Evolutionary conservation across 257 asterid genomes (phyloP).

Genomic region (Coffea eugenioides): DNA sequence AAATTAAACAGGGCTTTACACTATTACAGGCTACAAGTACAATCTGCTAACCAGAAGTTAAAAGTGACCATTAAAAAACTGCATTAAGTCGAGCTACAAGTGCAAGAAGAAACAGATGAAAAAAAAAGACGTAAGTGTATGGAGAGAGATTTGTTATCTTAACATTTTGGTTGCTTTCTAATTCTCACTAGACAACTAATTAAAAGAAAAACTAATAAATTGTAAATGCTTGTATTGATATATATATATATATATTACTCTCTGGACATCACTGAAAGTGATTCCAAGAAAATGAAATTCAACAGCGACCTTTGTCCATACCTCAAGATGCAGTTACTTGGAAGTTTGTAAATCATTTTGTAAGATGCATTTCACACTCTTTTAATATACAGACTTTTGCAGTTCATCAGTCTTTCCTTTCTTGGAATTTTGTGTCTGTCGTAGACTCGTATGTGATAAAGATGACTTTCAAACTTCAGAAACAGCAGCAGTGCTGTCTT

Average conservation of each 20-base stretch:
- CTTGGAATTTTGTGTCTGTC: too few species aligned
- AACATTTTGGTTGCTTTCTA: not conserved
- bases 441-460: too few species aligned
- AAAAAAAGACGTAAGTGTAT: not conserved
- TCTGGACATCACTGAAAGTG: not conserved
- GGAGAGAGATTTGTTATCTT: not conserved
- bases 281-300: not conserved
- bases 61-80: not conserved
- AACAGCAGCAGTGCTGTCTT: too few species aligned
- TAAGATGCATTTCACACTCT: not conserved
- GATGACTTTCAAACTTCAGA: too few species aligned
- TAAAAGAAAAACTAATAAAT: not conserved
- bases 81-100: not conserved
- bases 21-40: not conserved
- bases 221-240: not conserved
- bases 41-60: not conserved
- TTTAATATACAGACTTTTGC: too few species aligned
- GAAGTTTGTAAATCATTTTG: not conserved
- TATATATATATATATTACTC: not conserved
- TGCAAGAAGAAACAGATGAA: not conserved
- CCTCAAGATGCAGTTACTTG: constrained; percentile 4
- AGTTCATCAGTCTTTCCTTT: too few species aligned
- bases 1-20: too few species aligned
- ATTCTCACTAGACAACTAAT: not conserved
- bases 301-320: not conserved